These are phyloP conservation scores for Mucor irregularis DNA, from an alignment of 371 early-diverging fungal genomes.

Conservation along the genomic window DNA sequence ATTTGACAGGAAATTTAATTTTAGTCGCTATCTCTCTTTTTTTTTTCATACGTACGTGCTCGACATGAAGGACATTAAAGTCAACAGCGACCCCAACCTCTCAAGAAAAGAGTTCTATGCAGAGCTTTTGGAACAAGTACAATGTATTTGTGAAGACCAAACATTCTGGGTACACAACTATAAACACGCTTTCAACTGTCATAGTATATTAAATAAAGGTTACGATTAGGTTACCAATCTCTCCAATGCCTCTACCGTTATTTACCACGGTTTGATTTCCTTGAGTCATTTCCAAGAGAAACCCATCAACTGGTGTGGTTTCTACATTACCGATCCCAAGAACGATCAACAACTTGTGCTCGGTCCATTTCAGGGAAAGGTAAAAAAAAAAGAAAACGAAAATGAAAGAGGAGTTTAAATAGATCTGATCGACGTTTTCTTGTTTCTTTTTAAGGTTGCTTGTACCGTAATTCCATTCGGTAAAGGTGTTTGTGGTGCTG, in stretches of 20 bases:
- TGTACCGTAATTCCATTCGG: conserved; percentile 84
- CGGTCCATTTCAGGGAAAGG: conserved; percentile 93
- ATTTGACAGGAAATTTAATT: not conserved
- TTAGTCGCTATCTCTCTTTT: not conserved
- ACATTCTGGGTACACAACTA: conserved; percentile 54
- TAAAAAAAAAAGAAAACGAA: conserved; percentile 16
- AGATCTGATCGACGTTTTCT: not conserved
- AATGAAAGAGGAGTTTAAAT: not conserved
- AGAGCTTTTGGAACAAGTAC: conserved; percentile 49
- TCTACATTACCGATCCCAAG: conserved; percentile 71
- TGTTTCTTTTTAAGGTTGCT: conserved; percentile 52
- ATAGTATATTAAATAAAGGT: not conserved
- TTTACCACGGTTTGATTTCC: conserved; percentile 73
- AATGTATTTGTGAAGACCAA: conserved; percentile 54
- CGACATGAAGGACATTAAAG: conserved; percentile 37
- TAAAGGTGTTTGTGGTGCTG: conserved; percentile 89
- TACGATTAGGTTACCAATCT: conserved; percentile 65
- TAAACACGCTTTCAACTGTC: not conserved
- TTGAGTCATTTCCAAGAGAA: conserved; percentile 60
- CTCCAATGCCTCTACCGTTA: conserved; percentile 78
- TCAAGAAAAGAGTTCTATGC: conserved; percentile 58
- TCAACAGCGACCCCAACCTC: conserved; percentile 31
- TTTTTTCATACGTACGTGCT: too few relatives aligned
- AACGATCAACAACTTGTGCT: conserved; percentile 57
- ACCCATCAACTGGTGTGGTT: conserved; percentile 93